Percentiles rank a stretch among this genome's conserved stretches.
Conservation (phyloP, 2,329 filamentous ascomycete genomes). For the Erysiphe neolycopersici region DNA sequence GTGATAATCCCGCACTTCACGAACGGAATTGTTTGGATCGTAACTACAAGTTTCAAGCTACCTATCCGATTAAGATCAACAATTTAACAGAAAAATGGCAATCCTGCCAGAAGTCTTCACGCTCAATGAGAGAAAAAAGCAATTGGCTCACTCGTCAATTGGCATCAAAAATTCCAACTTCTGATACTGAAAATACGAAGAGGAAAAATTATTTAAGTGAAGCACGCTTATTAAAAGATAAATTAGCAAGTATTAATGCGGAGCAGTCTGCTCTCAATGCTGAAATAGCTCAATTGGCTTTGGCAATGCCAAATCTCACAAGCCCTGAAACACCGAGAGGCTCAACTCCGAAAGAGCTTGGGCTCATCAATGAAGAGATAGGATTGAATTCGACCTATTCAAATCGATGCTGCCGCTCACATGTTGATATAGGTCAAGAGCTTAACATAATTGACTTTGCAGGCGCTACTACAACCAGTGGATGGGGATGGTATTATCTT, state of each 20-base stretch:
- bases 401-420: constrained; percentile 31
- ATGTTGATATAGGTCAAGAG: constrained; percentile 64
- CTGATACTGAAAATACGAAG: constrained; percentile 12
- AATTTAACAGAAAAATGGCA: constrained; percentile 30
- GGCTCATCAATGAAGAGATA: constrained; percentile 53
- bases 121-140: constrained; percentile 34
- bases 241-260: constrained; percentile 31
- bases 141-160: constrained; percentile 35
- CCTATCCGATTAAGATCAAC: constrained; percentile 28
- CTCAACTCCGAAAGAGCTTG: constrained; percentile 33
- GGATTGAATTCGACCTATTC: constrained; percentile 15
- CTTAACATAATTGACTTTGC: constrained; percentile 83
- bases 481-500: constrained; percentile 97
- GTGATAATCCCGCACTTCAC: constrained; percentile 56
- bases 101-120: constrained; percentile 30
- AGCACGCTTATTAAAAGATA: constrained; percentile 35
- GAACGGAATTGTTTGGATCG: constrained; percentile 59
- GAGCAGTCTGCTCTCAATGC: constrained; percentile 29
- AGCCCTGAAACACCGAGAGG: constrained; percentile 49
- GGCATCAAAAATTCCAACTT: constrained; percentile 22
- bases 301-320: constrained; percentile 68
- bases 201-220: constrained; percentile 31
- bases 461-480: constrained; percentile 51
- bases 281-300: constrained; percentile 49
- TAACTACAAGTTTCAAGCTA: constrained; percentile 40